Conservation (phyloP, 108 stramenopile genomes). For the Pseudonitzschia delicatissima region DNA sequence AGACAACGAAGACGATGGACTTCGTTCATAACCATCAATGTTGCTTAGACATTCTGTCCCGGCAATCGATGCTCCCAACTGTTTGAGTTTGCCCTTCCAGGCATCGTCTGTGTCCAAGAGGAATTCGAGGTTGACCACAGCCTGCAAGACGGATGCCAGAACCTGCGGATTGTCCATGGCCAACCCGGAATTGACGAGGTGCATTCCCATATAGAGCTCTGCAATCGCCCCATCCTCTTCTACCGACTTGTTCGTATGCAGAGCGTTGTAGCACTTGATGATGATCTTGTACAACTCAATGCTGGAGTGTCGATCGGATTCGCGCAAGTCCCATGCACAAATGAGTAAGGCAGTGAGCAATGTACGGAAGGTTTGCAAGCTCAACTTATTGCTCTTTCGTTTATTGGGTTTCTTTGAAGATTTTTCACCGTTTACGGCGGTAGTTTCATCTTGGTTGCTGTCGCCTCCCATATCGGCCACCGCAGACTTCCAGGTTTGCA, state of each 20-base stretch:
- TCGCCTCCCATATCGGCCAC: conserved; percentile 30
- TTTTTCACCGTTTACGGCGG: background rate
- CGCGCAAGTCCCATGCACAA: conserved; percentile 9
- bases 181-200: conserved; percentile 9
- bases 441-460: background rate
- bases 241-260: background rate
- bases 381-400: conserved; percentile 1
- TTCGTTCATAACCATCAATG: too few species aligned
- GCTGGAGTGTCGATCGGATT: conserved; percentile 18
- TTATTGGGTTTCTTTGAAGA: conserved; percentile 7
- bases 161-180: conserved; percentile 15
- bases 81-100: conserved; percentile 2
- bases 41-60: background rate
- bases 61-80: background rate
- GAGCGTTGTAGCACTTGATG: conserved; percentile 17
- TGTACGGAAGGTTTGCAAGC: conserved; percentile 5
- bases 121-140: conserved; percentile 19
- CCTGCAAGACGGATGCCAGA: conserved; percentile 27
- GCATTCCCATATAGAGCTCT: conserved; percentile 18
- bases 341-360: conserved; percentile 16
- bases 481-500: conserved; percentile 54
- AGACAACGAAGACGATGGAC: background rate
- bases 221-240: background rate
- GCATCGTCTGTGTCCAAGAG: background rate
- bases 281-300: conserved; percentile 20